Evolutionary conservation across 2,329 filamentous ascomycete species (phyloP).

Genomic region (Ophiostoma sp.): DNA sequence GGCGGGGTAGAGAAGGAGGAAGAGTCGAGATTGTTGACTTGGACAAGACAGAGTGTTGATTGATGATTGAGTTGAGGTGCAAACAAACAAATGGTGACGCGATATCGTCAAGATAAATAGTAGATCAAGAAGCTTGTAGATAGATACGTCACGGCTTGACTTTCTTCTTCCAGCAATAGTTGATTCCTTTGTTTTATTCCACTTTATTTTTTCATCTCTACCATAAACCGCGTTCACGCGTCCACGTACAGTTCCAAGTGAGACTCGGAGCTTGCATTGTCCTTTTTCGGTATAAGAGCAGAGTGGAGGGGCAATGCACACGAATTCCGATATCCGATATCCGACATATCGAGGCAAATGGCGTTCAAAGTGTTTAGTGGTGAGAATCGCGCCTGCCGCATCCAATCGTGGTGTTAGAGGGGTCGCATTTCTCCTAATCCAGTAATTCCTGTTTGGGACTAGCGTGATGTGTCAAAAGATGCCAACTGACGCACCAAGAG

Average conservation of each 20-base stretch:
- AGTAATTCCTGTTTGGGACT: neutral
- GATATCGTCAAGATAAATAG: slow-evolving; percentile 6
- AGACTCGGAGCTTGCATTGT: neutral
- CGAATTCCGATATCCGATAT: neutral
- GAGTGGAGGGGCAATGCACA: neutral
- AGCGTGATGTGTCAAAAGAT: neutral
- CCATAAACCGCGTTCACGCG: neutral
- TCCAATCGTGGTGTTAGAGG: neutral
- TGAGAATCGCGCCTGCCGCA: neutral
- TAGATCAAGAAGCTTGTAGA: neutral
- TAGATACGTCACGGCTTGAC: neutral
- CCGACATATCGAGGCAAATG: neutral
- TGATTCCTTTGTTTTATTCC: neutral
- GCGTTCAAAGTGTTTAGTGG: neutral
- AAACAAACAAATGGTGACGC: neutral
- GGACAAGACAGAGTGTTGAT: neutral
- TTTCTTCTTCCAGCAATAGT: neutral
- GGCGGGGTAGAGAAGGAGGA: neutral
- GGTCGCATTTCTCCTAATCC: neutral
- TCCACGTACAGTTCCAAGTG: neutral
- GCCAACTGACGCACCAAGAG: neutral
- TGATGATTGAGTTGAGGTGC: neutral
- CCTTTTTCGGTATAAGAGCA: neutral
- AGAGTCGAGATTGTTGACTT: neutral
- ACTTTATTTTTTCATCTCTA: neutral